Base-by-base conservation (phyloP, 805 yeast species). In the Tetrapisispora fleetii region DNA sequence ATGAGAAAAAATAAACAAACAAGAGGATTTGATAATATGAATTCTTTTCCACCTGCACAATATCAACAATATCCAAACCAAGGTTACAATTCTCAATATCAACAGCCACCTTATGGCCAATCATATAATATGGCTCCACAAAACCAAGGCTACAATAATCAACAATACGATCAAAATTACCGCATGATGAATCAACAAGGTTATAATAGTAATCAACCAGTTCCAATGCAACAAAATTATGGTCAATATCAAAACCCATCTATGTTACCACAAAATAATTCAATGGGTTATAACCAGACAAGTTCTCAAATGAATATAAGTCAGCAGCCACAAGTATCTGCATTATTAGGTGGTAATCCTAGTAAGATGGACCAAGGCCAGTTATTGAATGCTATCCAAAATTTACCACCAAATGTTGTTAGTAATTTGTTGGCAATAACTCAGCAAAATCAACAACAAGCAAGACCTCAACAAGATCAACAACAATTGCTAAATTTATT, bases 391-490 rank as follows among this genome's bases (percentile, higher is more conserved):
- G 67, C 67, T 5, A 56, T 65, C 27, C 68, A 66, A 52, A 64
- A 59, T 43, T 46, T 65, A 21, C 69, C 70, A 14, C 67, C 69
- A 40, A 60, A 59, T 45, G 65, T 64, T 19, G 62, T 65, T 4
- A 58, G 67, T 7, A 60, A 54, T 46, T 49, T 66, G 37, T 48
- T 65, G 18, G 54, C 62, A 7, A 57, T 59, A 48, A 68, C 68
- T 3, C 68, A 66, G 48, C 64, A 64, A 48, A 67, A 55, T 41
- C 67, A 63, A 38, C 61, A 53, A 45, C 67, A 55, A 37, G 62
- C 56, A 18, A 45, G 40, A 21, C 37, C 37, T 18, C 45, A 33
- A 32, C 65, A 56, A 37, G 59, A 53, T 40, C 62, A 54, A 30
- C 66, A 63, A 42, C 63, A 58, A 45, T 48, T 62, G 19, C 43